Conservation (phyloP, 305 asterid genomes). For the Fraxinus angustifolia region DNA sequence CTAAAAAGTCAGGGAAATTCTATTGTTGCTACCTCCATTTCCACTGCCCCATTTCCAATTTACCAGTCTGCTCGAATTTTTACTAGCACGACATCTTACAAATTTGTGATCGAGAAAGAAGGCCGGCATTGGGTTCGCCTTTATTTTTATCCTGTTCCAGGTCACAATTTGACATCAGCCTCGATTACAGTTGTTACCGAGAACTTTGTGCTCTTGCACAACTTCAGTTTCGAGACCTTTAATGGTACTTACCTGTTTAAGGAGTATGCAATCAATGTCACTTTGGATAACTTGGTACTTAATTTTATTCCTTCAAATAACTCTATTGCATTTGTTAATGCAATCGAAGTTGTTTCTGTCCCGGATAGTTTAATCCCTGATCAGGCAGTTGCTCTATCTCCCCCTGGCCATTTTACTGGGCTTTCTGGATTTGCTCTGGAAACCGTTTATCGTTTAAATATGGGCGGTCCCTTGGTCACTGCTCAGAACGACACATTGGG, state of each 20-base stretch:
- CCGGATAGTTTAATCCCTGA: constrained; percentile 75
- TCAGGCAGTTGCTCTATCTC: constrained; percentile 51
- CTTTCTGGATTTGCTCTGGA: constrained; percentile 66
- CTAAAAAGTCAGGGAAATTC: constrained; percentile 54
- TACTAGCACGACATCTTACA: constrained; percentile 54
- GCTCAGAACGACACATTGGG: constrained; percentile 88
- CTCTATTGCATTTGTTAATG: constrained; percentile 84
- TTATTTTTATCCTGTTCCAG: constrained; percentile 71
- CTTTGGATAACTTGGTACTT: constrained; percentile 53
- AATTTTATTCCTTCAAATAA: constrained; percentile 68
- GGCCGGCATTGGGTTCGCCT: constrained; percentile 97
- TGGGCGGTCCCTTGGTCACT: constrained; percentile 93
- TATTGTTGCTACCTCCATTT: constrained; percentile 48
- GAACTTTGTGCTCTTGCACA: constrained; percentile 69
- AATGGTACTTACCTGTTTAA: constrained; percentile 72
- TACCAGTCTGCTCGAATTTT: constrained; percentile 78
- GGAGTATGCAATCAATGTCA: constrained; percentile 78
- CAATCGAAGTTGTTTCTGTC: constrained; percentile 81
- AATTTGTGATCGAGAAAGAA: constrained; percentile 46
- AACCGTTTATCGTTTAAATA: constrained; percentile 80
- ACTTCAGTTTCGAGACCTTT: constrained; percentile 63
- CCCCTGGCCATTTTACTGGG: constrained; percentile 50
- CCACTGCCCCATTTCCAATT: constrained; percentile 68
- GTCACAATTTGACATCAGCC: constrained; percentile 64
- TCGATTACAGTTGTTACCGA: constrained; percentile 78